Evolutionary conservation across 2,329 filamentous ascomycete species (phyloP).

Genomic region (Ustilaginoidea virens): DNA sequence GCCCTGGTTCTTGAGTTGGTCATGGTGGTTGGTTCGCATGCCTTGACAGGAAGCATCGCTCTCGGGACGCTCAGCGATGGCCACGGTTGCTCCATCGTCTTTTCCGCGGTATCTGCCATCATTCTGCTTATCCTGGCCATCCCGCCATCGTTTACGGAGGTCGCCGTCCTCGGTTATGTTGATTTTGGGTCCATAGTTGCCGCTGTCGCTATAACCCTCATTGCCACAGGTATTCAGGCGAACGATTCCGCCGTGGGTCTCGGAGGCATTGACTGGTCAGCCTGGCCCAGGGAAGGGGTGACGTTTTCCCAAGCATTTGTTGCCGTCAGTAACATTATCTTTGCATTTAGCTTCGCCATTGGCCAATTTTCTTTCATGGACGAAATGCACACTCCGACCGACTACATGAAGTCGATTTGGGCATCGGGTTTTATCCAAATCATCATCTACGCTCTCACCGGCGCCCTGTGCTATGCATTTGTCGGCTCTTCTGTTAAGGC

Average conservation of each 20-base stretch:
- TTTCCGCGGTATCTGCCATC: constrained; percentile 20
- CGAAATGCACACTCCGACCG: constrained; percentile 32
- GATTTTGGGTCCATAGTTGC: constrained; percentile 47
- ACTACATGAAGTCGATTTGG: constrained; percentile 39
- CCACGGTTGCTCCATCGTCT: constrained; percentile 22
- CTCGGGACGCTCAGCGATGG: constrained; percentile 44
- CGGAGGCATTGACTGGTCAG: constrained; percentile 23
- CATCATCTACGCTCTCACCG: constrained; percentile 49
- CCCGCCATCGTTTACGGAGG: constrained; percentile 25
- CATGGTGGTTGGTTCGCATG: constrained; percentile 50
- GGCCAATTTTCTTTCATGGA: constrained; percentile 39
- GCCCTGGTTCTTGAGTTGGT: constrained; percentile 45
- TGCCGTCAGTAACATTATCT: constrained; percentile 52
- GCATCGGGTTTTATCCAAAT: constrained; percentile 48
- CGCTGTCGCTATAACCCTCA: constrained; percentile 51
- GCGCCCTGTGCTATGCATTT: constrained; percentile 49
- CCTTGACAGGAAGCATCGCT: constrained; percentile 49
- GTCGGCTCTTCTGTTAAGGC: constrained; percentile 41
- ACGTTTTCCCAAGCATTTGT: constrained; percentile 40
- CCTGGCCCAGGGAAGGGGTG: constrained; percentile 28
- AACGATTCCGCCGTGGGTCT: constrained; percentile 15
- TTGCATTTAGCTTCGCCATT: constrained; percentile 47
- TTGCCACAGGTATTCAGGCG: constrained; percentile 40
- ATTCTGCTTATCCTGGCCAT: constrained; percentile 22
- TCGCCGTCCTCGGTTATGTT: constrained; percentile 33